phyloP scores from a whole-genome alignment of 2,329 filamentous ascomycete genomes.

The Purpureocillium takamizusanense region DNA sequence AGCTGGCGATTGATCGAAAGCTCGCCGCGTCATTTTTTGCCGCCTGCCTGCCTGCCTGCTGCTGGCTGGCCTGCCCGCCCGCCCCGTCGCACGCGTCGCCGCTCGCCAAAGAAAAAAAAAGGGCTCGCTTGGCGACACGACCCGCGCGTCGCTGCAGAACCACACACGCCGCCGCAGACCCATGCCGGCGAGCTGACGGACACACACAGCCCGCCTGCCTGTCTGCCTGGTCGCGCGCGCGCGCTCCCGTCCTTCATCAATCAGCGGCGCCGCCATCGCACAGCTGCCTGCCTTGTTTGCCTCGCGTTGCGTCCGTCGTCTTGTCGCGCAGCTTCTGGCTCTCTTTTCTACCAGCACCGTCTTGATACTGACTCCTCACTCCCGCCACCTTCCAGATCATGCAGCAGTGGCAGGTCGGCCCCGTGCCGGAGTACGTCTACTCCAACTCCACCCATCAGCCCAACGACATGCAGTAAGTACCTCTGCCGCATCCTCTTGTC shows the following conservation, averaged over 20 bases:
- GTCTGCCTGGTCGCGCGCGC: not conserved
- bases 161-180: slow-evolving; percentile 1
- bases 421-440: slow-evolving; percentile 51
- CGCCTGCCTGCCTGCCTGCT: not conserved
- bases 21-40: not conserved
- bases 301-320: slow-evolving; percentile 4
- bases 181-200: slow-evolving; percentile 6
- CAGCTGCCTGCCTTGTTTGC: slow-evolving; percentile 5
- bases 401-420: slow-evolving; percentile 54
- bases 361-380: slow-evolving; percentile 15
- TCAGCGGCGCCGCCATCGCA: slow-evolving; percentile 5
- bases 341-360: slow-evolving; percentile 4
- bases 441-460: slow-evolving; percentile 43
- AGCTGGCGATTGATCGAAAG: not conserved
- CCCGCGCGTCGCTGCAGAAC: slow-evolving; percentile 12
- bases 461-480: slow-evolving; percentile 51
- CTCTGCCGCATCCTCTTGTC: slow-evolving; percentile 18
- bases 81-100: slow-evolving; percentile 8
- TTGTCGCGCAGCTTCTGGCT: slow-evolving; percentile 5
- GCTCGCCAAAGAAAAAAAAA: slow-evolving; percentile 4
- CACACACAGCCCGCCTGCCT: not conserved
- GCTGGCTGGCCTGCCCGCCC: slow-evolving; percentile 3
- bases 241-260: slow-evolving; percentile 6
- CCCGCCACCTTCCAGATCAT: slow-evolving; percentile 35
- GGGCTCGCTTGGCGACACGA: slow-evolving; percentile 10